Base-by-base conservation (phyloP, 805 yeast species). In the Spathaspora arborariae region DNA sequence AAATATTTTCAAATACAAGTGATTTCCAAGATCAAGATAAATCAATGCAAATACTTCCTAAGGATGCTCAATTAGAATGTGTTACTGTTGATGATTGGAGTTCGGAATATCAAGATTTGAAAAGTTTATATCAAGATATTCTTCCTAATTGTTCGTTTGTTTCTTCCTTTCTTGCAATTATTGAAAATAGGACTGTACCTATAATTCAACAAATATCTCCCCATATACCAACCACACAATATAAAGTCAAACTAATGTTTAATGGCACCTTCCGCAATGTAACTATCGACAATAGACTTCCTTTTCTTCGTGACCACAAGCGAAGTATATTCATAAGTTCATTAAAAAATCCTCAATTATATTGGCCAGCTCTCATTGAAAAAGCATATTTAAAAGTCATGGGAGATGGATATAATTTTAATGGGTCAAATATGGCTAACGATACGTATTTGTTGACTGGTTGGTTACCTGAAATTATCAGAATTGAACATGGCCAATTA, bases 91-190 rank as follows among this genome's bases (percentile, higher is more conserved):
- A 18, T 82, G 59, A 78, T 30, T 36, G 85, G 59, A 35, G 96
- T 64, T n/a, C 76, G 52, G 37, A 57, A 26, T 21, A 20, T 34
- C 33, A 48, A 9, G 54, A 52, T 42, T 49, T 70, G 13, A 44
- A 45, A 1, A 58, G 64, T 21, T 43, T 80, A 10, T 73, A 68
- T 55, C 85, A 81, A 54, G 82, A 78, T 47, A 51, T 66, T 1
- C 56, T 79, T n/a, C 68, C 80, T 7, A 83, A 88, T 60, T 88
- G 96, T 62, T 86, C 96, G 0, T 80, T 88, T 57, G 87, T 88
- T 2, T 81, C 90, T 2, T 72, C 91, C 0, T 56, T 87, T 13
- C 65, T 85, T 13, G 78, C 88, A 1, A 63, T 82, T 1, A 57
- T 69, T 0, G 33, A 43, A 5, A 21, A 19, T 8, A 22, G 33